These are phyloP conservation scores for Juncus effusus DNA, from an alignment of 176 grass and related monocot species.

Conservation along the genomic window DNA sequence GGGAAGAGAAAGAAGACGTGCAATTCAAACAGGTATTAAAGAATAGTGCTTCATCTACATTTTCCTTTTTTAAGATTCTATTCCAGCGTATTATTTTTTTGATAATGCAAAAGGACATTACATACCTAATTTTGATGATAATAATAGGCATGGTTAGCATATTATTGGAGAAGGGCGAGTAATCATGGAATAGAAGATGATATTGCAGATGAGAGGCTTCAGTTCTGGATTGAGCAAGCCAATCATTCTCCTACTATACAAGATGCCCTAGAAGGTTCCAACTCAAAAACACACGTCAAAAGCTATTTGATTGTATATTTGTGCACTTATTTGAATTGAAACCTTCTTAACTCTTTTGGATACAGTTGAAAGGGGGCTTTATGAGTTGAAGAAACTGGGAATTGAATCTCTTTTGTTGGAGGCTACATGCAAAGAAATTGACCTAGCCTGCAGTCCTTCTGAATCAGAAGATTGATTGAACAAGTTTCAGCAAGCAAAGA, in stretches of 20 bases:
- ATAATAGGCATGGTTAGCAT: constrained; percentile 82
- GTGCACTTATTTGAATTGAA: no score
- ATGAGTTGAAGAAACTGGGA: constrained; percentile 82
- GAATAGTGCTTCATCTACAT: no score
- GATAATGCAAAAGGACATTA: constrained; percentile 3
- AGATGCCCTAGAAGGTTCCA: constrained; percentile 64
- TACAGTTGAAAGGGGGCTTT: constrained; percentile 80
- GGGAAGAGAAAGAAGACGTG: constrained; percentile 74
- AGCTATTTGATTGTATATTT: no score
- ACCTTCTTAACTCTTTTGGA: no score
- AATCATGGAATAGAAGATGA: constrained; percentile 88
- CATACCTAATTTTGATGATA: constrained; percentile 7
- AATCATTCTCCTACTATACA: constrained; percentile 48
- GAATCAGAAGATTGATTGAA: constrained; percentile 58
- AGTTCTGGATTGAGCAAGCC: constrained; percentile 91
- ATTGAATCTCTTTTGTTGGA: constrained; percentile 88
- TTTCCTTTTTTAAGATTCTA: background rate
- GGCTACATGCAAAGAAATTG: constrained; percentile 45
- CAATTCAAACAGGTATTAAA: constrained; percentile 82
- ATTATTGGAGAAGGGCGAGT: constrained; percentile 83
- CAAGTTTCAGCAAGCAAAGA: no score
- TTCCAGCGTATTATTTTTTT: constrained; percentile 2
- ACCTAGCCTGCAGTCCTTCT: constrained; percentile 51
- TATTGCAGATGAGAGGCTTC: constrained; percentile 88
- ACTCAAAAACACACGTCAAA: background rate